Percentiles rank a stretch among this genome's conserved stretches.
phyloP scores from a whole-genome alignment of 23 red algal species.

The Cyanidium caldarium region DNA sequence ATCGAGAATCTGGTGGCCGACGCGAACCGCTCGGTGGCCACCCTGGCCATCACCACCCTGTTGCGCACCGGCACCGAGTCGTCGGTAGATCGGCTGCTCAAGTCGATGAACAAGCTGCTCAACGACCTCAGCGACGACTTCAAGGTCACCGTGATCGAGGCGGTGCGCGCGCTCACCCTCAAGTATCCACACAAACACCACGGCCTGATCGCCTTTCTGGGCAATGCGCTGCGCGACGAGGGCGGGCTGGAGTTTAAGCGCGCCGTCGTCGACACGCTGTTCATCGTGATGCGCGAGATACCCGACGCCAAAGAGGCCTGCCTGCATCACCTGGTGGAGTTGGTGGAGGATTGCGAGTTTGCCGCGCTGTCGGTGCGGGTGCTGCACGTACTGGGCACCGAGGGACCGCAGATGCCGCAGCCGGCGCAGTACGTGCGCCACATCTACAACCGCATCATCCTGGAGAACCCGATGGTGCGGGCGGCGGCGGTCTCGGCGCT shows the following conservation, averaged over 20 bases:
- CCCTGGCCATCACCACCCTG: constrained; percentile 75
- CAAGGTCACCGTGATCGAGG: constrained; percentile 74
- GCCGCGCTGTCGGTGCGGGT: constrained; percentile 62
- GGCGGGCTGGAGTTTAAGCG: constrained; percentile 89
- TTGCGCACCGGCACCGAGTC: constrained; percentile 79
- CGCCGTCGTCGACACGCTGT: constrained; percentile 65
- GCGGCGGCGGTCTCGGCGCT: constrained; percentile 92
- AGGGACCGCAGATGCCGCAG: constrained; percentile 54
- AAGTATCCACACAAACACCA: constrained; percentile 94
- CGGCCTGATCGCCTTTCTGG: constrained; percentile 83
- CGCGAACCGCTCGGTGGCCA: constrained; percentile 79
- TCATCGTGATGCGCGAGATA: constrained; percentile 55
- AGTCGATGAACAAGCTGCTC: constrained; percentile 74
- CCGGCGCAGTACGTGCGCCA: constrained; percentile 90
- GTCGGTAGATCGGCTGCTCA: constrained; percentile 72
- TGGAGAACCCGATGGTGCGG: constrained; percentile 86
- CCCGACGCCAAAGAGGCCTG: constrained; percentile 70
- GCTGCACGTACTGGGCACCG: constrained; percentile 75
- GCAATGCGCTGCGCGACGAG: constrained; percentile 81
- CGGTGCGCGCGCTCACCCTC: constrained; percentile 62
- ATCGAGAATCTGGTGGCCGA: constrained; percentile 90
- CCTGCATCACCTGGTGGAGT: constrained; percentile 76
- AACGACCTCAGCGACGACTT: constrained; percentile 94
- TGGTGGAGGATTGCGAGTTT: constrained; percentile 99
- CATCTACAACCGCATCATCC: constrained; percentile 96